phyloP scores from a whole-genome alignment of 1,284 basidiomycete species.

The Sphagnurus paluster region DNA sequence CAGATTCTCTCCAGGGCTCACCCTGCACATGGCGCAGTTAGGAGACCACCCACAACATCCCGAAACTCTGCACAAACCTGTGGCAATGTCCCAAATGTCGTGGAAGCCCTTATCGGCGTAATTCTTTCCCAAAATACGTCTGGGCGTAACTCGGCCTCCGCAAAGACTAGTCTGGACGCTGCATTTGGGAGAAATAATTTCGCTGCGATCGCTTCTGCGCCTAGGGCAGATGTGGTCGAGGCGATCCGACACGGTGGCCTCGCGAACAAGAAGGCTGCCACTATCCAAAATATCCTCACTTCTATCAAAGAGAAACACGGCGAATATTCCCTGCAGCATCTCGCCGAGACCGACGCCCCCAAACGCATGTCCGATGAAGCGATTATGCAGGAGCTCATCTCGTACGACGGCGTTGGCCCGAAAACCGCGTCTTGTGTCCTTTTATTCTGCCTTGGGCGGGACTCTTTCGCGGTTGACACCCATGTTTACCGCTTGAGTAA shows the following conservation, averaged over 20 bases:
- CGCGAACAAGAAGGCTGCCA: slow-evolving; percentile 71
- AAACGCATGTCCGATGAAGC: slow-evolving; percentile 46
- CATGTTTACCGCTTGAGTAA: slow-evolving; percentile 69
- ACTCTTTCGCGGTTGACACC: slow-evolving; percentile 80
- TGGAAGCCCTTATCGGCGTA: slow-evolving; percentile 72
- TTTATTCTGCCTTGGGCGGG: slow-evolving; percentile 73
- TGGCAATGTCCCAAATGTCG: slow-evolving; percentile 60
- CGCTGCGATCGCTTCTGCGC: slow-evolving; percentile 55
- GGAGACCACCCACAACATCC: slow-evolving; percentile 22
- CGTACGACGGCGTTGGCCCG: slow-evolving; percentile 71
- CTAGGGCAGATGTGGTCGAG: slow-evolving; percentile 52
- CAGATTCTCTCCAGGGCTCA: slow-evolving; percentile 41
- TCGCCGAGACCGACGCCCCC: slow-evolving; percentile 36
- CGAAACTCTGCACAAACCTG: slow-evolving; percentile 51
- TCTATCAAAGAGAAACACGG: slow-evolving; percentile 56
- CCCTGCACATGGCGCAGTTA: slow-evolving; percentile 24
- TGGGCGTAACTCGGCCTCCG: slow-evolving; percentile 59
- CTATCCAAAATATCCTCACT: slow-evolving; percentile 59
- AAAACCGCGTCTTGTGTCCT: slow-evolving; percentile 81
- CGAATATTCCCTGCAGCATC: slow-evolving; percentile 55
- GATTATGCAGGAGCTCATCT: slow-evolving; percentile 70
- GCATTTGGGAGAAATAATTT: slow-evolving; percentile 65
- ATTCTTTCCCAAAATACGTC: slow-evolving; percentile 79
- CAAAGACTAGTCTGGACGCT: slow-evolving; percentile 59
- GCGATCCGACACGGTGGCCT: slow-evolving; percentile 71